These are phyloP conservation scores for Lolium perenne DNA, from an alignment of 176 grass and related monocot genomes.

Conservation along the genomic window DNA sequence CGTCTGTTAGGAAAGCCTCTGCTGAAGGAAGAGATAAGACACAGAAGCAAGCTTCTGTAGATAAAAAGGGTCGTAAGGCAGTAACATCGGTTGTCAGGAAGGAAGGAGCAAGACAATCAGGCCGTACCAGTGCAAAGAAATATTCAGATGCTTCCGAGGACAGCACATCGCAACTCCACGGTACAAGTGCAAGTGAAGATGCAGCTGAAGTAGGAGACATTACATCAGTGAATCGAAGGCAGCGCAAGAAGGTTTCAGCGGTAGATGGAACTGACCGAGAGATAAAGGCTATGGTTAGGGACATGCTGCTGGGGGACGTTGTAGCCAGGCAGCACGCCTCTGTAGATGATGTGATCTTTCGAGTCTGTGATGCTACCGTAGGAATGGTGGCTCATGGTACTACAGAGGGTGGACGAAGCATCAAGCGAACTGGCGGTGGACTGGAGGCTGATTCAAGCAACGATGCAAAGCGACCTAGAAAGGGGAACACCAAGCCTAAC, in stretches of 20 bases:
- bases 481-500: background rate
- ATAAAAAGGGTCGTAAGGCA: conserved; percentile 4
- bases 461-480: background rate
- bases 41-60: conserved; percentile 25
- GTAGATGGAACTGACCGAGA: conserved; percentile 49
- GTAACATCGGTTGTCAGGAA: background rate
- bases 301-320: conserved; percentile 58
- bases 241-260: conserved; percentile 28
- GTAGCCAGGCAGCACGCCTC: conserved; percentile 45
- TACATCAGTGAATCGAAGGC: conserved; percentile 4
- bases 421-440: conserved; percentile 34
- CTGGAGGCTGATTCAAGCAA: conserved; percentile 31
- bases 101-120: conserved; percentile 36
- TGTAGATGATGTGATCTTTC: conserved; percentile 54
- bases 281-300: conserved; percentile 68
- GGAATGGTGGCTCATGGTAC: background rate
- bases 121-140: conserved; percentile 32
- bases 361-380: conserved; percentile 28
- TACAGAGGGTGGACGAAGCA: conserved; percentile 8
- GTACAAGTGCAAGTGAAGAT: conserved; percentile 32
- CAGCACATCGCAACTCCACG: conserved; percentile 20
- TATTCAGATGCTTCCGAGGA: conserved; percentile 37
- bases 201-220: conserved; percentile 31
- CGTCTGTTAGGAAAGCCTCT: conserved; percentile 45
- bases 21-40: conserved; percentile 38